Evolutionary conservation across 1,139 yeast species (phyloP).

Genomic region (Groenewaldozyma auringiensis): DNA sequence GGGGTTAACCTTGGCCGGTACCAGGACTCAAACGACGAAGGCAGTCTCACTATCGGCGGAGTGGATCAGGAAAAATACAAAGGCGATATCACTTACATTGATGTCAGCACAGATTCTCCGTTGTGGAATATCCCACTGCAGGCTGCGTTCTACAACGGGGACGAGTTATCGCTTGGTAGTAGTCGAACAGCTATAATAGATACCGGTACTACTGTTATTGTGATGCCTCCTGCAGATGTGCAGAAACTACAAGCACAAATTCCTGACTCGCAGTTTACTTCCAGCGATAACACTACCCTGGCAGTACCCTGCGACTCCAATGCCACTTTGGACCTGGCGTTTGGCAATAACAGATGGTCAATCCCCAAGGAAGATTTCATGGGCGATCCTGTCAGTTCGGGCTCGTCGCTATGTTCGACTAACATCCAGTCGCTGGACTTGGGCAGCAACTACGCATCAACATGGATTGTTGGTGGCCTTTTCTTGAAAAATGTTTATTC

Average conservation of each 20-base stretch:
- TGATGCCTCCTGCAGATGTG: slow-evolving; percentile 53
- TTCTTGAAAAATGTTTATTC: slow-evolving; percentile 52
- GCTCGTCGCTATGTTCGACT: slow-evolving; percentile 53
- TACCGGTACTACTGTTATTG: slow-evolving; percentile 60
- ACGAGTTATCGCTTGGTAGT: slow-evolving; percentile 30
- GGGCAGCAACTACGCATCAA: slow-evolving; percentile 21
- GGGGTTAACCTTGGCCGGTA: slow-evolving; percentile 38
- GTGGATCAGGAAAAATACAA: slow-evolving; percentile 35
- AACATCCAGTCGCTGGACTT: slow-evolving; percentile 48
- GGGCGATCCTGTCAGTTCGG: slow-evolving; percentile 40
- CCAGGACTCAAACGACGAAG: slow-evolving; percentile 32
- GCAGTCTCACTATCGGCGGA: slow-evolving; percentile 42
- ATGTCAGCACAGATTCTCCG: slow-evolving; percentile 34
- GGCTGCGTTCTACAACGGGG: slow-evolving; percentile 32
- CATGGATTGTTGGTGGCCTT: slow-evolving; percentile 52
- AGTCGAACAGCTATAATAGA: slow-evolving; percentile 47
- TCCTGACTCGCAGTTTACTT: slow-evolving; percentile 35
- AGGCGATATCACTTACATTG: slow-evolving; percentile 40
- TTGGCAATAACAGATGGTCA: slow-evolving; percentile 41
- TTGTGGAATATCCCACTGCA: slow-evolving; percentile 51
- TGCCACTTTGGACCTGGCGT: slow-evolving; percentile 32
- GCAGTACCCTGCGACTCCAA: slow-evolving; percentile 53
- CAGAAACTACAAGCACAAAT: slow-evolving; percentile 46
- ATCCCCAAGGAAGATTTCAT: slow-evolving; percentile 41
- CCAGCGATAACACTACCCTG: slow-evolving; percentile 45